phyloP scores from a whole-genome alignment of 2,329 filamentous ascomycete genomes.

The Metarhizium humberi region DNA sequence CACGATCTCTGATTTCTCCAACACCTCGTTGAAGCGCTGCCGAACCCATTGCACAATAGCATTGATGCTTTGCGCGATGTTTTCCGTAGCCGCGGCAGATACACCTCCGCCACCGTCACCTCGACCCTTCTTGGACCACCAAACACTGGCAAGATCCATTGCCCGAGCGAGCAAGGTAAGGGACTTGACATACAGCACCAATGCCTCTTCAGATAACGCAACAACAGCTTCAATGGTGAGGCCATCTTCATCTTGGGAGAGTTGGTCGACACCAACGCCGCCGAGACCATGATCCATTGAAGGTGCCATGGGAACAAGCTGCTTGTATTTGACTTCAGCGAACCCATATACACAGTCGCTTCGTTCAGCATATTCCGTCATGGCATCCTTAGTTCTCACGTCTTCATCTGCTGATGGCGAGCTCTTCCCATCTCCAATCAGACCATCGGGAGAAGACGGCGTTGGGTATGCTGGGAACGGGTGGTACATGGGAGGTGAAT shows the following conservation, averaged over 20 bases:
- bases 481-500: constrained; percentile 69
- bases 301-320: constrained; percentile 82
- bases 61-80: constrained; percentile 66
- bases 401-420: constrained; percentile 65
- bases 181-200: constrained; percentile 94
- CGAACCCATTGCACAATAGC: constrained; percentile 94
- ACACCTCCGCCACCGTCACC: constrained; percentile 40
- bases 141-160: constrained; percentile 88
- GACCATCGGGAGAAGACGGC: constrained; percentile 47
- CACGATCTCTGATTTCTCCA: constrained; percentile 95
- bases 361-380: constrained; percentile 85
- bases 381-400: constrained; percentile 62
- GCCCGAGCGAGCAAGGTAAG: constrained; percentile 82
- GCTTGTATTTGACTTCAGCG: constrained; percentile 96
- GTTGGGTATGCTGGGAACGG: constrained; percentile 81
- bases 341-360: constrained; percentile 97
- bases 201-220: constrained; percentile 81
- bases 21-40: constrained; percentile 86
- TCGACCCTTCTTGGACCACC: constrained; percentile 79
- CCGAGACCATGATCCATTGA: constrained; percentile 65
- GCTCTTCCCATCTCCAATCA: constrained; percentile 55
- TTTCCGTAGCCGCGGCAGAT: constrained; percentile 33
- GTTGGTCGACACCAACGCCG: constrained; percentile 45
- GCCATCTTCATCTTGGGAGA: constrained; percentile 55
- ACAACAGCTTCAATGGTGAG: constrained; percentile 82